A percentile compares a stretch with the other conserved stretches of the same genome.
phyloP scores from a whole-genome alignment of 1,284 basidiomycete species.

The Ustilago crameri region DNA sequence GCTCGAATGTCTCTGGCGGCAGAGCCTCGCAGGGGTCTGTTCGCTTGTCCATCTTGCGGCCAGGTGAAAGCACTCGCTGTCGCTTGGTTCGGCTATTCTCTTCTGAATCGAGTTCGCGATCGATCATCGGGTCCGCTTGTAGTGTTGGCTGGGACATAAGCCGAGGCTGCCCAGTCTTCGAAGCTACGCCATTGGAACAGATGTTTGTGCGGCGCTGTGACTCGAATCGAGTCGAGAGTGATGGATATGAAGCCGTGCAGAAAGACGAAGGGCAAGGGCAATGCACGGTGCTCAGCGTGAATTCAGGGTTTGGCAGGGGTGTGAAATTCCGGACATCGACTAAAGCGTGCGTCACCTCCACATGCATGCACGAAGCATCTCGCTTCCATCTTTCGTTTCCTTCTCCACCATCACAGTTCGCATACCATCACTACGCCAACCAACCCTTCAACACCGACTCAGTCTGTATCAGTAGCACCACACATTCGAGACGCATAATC shows the following conservation, averaged over 20 bases:
- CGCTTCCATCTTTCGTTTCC: neutral
- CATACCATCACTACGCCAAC: neutral
- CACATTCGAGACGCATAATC: too few species aligned
- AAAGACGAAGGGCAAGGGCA: too few species aligned
- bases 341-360: slow-evolving; percentile 6
- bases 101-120: neutral
- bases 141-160: too few species aligned
- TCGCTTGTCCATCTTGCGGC: neutral
- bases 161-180: too few species aligned
- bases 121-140: neutral
- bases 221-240: too few species aligned
- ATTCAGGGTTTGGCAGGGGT: too few species aligned
- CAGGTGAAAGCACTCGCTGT: slow-evolving; percentile 4
- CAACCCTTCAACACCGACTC: too few species aligned
- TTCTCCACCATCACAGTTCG: neutral
- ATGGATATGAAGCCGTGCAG: too few species aligned
- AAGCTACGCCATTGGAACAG: too few species aligned
- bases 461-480: too few species aligned
- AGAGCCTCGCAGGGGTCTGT: slow-evolving; percentile 24
- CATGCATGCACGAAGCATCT: neutral
- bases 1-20: slow-evolving; percentile 36
- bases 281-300: too few species aligned
- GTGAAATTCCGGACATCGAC: neutral
- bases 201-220: too few species aligned
- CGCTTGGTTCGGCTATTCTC: slow-evolving; percentile 9